Percentiles rank a stretch among this genome's conserved stretches.
Evolutionary conservation across 176 grass and related monocot genomes (phyloP).

Genomic region (Aegilops umbellulata): DNA sequence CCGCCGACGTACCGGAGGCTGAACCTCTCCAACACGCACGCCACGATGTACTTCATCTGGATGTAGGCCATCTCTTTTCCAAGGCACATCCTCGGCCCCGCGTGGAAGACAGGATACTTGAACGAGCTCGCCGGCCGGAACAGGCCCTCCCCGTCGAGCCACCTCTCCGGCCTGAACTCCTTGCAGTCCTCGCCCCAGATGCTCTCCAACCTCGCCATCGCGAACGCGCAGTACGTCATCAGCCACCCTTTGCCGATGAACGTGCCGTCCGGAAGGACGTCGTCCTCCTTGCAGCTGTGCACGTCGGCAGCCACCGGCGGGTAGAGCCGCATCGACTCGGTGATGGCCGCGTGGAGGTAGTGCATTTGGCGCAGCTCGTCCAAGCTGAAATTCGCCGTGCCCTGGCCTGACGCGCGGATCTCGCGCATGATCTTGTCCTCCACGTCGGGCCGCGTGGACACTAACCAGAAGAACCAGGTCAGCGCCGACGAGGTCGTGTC

Average conservation of each 20-base stretch:
- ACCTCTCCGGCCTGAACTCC: conserved; percentile 54
- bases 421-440: conserved; percentile 36
- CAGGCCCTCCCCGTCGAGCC: conserved; percentile 40
- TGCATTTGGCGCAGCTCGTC: conserved; percentile 62
- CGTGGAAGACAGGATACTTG: conserved; percentile 53
- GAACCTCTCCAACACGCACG: conserved; percentile 47
- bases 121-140: conserved; percentile 52
- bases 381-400: conserved; percentile 31
- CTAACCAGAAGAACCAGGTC: conserved; percentile 57
- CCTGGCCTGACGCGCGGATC: background rate
- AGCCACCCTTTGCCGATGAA: conserved; percentile 47
- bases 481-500: background rate
- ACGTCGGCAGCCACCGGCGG: conserved; percentile 50
- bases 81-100: conserved; percentile 44
- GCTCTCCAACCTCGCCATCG: conserved; percentile 34
- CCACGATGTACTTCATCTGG: background rate
- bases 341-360: conserved; percentile 56
- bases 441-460: conserved; percentile 32
- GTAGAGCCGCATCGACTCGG: conserved; percentile 70
- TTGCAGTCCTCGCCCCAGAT: conserved; percentile 51
- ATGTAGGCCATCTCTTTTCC: background rate
- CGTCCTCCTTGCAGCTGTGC: conserved; percentile 41
- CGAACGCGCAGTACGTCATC: conserved; percentile 36
- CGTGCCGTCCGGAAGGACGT: conserved; percentile 47
- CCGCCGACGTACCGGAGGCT: conserved; percentile 17